A percentile compares a stretch with the other conserved stretches of the same genome.
These are phyloP conservation scores for Vigna angularis DNA, from an alignment of 306 rosid species.

Conservation along the genomic window DNA sequence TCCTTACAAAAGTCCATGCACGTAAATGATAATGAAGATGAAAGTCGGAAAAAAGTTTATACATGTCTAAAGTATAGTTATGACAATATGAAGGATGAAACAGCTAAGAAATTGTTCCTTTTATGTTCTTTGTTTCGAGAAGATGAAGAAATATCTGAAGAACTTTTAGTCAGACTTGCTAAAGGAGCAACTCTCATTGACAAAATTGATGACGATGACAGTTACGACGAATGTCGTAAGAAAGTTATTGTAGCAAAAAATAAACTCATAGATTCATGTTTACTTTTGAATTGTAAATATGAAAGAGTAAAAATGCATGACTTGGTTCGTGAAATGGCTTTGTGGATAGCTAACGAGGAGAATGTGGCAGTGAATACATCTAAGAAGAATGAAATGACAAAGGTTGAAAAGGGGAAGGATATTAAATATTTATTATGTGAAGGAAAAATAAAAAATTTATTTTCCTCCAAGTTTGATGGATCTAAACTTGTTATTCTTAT, in stretches of 20 bases:
- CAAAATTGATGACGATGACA: neutral
- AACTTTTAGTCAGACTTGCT: neutral
- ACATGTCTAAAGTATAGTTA: neutral
- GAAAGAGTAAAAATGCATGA: neutral
- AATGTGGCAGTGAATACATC: neutral
- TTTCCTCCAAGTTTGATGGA: neutral
- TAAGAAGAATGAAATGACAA: neutral
- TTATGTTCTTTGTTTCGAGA: conserved; percentile 43
- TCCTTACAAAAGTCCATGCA: neutral
- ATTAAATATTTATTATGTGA: neutral
- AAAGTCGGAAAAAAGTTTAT: neutral
- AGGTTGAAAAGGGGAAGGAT: neutral
- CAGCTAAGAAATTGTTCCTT: neutral
- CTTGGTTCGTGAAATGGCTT: conserved; percentile 28
- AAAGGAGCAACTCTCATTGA: neutral
- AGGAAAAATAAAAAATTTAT: neutral
- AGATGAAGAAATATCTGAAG: conserved; percentile 33
- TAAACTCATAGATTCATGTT: neutral
- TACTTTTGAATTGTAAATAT: neutral
- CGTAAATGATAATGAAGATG: neutral
- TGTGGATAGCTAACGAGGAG: neutral
- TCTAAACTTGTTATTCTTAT: neutral
- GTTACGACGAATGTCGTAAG: neutral
- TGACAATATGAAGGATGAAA: neutral
- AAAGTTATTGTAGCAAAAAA: neutral